Evolutionary conservation across 176 grass and related monocot genomes (phyloP).

Genomic region (Eremochloa ophiuroides): DNA sequence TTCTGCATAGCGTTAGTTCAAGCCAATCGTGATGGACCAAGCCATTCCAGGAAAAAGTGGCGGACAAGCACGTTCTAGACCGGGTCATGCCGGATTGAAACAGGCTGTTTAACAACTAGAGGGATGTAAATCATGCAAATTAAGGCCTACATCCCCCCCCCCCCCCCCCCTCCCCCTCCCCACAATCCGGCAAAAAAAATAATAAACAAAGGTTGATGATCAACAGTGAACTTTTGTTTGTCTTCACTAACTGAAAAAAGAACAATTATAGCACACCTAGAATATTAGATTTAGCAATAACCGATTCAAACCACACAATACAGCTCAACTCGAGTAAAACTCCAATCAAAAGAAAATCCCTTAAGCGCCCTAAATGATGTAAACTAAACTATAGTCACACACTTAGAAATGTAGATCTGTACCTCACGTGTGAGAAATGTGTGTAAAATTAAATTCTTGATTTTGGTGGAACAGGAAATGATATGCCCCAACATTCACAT

Average conservation of each 20-base stretch:
- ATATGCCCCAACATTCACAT: conserved; percentile 21
- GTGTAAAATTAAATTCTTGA: background rate
- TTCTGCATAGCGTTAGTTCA: no score
- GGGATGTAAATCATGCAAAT: no score
- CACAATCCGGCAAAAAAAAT: no score
- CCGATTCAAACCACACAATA: background rate
- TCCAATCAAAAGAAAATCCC: background rate
- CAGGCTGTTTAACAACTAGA: no score
- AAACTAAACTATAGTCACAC: background rate
- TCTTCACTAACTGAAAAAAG: background rate
- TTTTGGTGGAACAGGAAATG: background rate
- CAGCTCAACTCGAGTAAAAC: background rate
- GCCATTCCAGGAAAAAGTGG: no score
- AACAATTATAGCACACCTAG: background rate
- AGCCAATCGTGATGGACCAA: no score
- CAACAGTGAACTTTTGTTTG: background rate
- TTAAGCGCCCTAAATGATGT: background rate
- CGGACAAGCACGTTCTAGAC: no score
- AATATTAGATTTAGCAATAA: background rate
- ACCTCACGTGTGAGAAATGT: background rate
- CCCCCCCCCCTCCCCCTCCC: no score
- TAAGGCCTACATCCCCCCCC: no score
- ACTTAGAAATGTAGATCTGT: background rate
- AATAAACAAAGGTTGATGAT: background rate
- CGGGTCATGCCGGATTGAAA: no score